Evolutionary conservation across 345 rosid species (phyloP).

Genomic region (Arabidopsis thaliana): DNA sequence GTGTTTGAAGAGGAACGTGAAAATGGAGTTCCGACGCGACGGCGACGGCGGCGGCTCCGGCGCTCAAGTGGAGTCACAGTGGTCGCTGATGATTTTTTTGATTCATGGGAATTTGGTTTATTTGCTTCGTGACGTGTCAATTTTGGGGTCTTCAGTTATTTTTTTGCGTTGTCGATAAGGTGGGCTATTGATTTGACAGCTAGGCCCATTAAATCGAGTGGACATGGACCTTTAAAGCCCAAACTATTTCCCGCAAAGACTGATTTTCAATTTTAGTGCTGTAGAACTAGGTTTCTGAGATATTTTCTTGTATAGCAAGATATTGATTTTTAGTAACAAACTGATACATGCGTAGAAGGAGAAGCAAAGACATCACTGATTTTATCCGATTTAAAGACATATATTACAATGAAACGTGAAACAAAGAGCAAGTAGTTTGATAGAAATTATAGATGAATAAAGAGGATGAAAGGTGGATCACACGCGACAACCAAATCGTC

Average conservation of each 20-base stretch:
- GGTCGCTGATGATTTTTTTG: neutral
- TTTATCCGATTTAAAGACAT: neutral
- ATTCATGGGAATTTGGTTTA: neutral
- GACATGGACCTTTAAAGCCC: neutral
- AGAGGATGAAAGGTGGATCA: neutral
- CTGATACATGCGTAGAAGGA: neutral
- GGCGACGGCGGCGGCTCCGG: neutral
- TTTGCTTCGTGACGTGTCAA: constrained; percentile 19
- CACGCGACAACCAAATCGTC: constrained; percentile 59
- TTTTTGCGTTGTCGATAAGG: constrained; percentile 12
- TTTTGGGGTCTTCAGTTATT: neutral
- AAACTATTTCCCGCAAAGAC: neutral
- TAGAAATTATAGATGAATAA: neutral
- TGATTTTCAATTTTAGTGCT: no score
- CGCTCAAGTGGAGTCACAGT: constrained; percentile 16
- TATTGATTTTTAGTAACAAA: neutral
- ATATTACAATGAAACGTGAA: neutral
- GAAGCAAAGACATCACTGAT: neutral
- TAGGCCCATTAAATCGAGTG: neutral
- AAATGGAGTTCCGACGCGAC: neutral
- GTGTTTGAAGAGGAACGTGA: neutral
- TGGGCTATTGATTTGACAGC: neutral
- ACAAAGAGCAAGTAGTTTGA: neutral
- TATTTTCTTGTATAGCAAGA: constrained; percentile 8
- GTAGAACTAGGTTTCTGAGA: neutral